Base-by-base conservation (phyloP, 768 basidiomycete genomes). In the Trametes maxima region DNA sequence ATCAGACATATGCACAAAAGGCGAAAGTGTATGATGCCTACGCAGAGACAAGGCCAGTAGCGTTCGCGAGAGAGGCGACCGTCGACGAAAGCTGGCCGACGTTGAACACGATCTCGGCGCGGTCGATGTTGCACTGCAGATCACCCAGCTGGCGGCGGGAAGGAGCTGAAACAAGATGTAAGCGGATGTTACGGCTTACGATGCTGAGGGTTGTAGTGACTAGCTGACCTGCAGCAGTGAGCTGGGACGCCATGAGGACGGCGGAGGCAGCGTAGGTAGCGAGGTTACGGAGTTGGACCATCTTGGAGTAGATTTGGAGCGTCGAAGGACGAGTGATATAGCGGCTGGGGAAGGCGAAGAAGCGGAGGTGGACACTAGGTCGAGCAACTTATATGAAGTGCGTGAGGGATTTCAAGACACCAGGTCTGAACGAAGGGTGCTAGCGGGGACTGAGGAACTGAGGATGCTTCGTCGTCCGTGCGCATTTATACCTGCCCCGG, bases 51-150 rank as follows among this genome's bases (percentile, higher is more conserved):
- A 57, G 56, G 17, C 25, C 44, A 21, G 63, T 66, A 25, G 47
- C 68, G 65, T 66, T 61, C 7, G 59, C 57, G 25, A 74, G 59
- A 12, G 55, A 47, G 35, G 42, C 40, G 7, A 70, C 53, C 0
- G 69, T 68, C 14, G 36, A 53, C 3, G 58, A 57, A 2, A 69
- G 64, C 19, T 54, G 43, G 12, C 66, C 54, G 36, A 75, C 65
- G 12, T 58, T 63, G 39, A 66, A 57, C 28, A 74, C 69, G 52
- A 70, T 74, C 64, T 68, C 63, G 48, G 69, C 55, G 44, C 74
- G 71, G 50, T 67, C 70, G 49, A 72, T 44, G 67, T 75, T 75
- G 69, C 74, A 75, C 25, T 66, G 44, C 5, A 75, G 50, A 62
- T 70, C 59, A n/a, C 74, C 74, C 17, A 73, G 52, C 60, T 73